Evolutionary conservation across 768 basidiomycete species (phyloP).

Genomic region (Daedaleopsis nitida): DNA sequence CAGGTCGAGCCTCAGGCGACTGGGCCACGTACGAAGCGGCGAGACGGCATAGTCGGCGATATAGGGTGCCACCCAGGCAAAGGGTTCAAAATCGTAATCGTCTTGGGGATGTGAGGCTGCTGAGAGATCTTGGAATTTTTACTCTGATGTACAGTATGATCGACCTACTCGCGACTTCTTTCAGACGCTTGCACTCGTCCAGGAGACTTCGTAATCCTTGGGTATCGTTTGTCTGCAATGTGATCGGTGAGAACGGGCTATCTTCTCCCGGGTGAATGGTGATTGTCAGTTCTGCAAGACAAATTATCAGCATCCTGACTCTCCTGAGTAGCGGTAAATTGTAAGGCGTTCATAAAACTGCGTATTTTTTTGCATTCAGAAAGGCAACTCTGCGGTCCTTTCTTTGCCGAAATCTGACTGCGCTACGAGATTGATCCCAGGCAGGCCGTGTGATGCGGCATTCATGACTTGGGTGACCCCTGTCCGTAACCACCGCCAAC

Average conservation of each 20-base stretch:
- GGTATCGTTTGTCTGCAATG: constrained; percentile 50
- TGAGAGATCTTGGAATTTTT: not conserved
- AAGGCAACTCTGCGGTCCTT: too few relatives aligned
- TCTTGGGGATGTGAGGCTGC: constrained; percentile 8
- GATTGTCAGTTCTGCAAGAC: constrained; percentile 50
- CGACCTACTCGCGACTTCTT: constrained; percentile 46
- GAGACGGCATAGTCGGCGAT: constrained; percentile 10
- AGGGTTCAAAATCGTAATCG: constrained; percentile 36
- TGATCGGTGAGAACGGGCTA: constrained; percentile 35
- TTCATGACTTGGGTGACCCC: too few relatives aligned
- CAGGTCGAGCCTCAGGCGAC: not conserved
- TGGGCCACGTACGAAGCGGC: constrained; percentile 5
- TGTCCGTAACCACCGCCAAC: too few relatives aligned
- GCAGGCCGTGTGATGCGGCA: too few relatives aligned
- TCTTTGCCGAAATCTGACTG: too few relatives aligned
- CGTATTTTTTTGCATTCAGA: too few relatives aligned
- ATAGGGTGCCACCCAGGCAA: constrained; percentile 49
- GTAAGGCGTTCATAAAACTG: too few relatives aligned
- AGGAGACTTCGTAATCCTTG: constrained; percentile 49
- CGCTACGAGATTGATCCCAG: too few relatives aligned
- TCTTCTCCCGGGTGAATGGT: constrained; percentile 50
- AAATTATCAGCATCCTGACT: not conserved
- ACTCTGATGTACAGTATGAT: not conserved
- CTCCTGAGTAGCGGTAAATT: not conserved
- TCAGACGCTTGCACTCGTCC: constrained; percentile 59